These are phyloP conservation scores for Novakomyces olei DNA, from an alignment of 805 yeast genomes.

Conservation along the genomic window DNA sequence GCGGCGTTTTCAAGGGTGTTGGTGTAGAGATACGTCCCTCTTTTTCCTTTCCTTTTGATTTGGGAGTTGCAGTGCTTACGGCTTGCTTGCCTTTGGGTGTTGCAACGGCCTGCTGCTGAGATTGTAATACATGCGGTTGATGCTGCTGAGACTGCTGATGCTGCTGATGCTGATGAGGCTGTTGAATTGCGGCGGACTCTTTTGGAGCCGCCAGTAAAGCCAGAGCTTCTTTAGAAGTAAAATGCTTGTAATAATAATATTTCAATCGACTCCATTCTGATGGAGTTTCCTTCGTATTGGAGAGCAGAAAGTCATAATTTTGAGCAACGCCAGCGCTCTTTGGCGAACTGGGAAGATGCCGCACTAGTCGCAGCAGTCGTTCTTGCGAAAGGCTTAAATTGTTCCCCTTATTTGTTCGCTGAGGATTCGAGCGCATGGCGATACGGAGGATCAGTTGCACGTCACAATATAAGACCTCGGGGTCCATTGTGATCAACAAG, in stretches of 20 bases:
- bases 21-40: no score
- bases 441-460: neutral
- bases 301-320: neutral
- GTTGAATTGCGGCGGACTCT: neutral
- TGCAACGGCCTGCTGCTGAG: no score
- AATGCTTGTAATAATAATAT: neutral
- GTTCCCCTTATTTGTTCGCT: no score
- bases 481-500: neutral
- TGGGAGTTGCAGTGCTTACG: neutral
- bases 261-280: neutral
- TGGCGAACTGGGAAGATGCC: constrained; percentile 1
- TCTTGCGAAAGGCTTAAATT: constrained; percentile 1
- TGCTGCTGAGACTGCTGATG: neutral
- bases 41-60: no score
- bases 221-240: no score
- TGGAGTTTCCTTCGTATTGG: neutral
- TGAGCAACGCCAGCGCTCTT: neutral
- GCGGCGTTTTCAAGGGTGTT: no score
- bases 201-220: no score
- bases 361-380: neutral
- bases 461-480: neutral
- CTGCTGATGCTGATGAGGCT: neutral
- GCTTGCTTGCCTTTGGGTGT: neutral
- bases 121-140: neutral
- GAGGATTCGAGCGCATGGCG: neutral